Base-by-base conservation (phyloP, 2,329 filamentous ascomycete genomes). In the Celoporthe dispersa region DNA sequence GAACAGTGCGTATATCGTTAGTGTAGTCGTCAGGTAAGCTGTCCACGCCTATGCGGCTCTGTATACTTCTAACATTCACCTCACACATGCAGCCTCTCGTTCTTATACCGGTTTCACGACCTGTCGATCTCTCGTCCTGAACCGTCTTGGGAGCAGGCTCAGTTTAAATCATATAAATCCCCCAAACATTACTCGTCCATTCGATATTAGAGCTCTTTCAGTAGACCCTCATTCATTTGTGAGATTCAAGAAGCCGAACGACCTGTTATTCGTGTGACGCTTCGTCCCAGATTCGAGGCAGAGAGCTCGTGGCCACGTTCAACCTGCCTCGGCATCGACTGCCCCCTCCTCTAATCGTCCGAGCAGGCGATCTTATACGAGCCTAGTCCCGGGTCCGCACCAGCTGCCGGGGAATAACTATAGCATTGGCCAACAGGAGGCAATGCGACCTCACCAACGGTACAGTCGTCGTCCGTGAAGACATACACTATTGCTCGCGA, bases 311-410 rank as follows among this genome's bases (percentile, higher is more conserved):
- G 2, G 0, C 28, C 8, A 22, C 7, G 7, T 31, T 16, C 16
- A 31, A 31, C 12, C 3, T 22, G 2, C n/a, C 37, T 5, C 6
- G 44, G 19, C 9, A 41, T 28, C n/a, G 11, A 51, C 25, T 25
- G 14, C 4, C 6, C 16, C 12, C 39, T 64, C 22, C 12, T 31
- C 41, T 48, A 65, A 16, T 53, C 31, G 22, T 44, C 63, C 8
- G 63, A 51, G 63, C 63, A 65, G 19, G 48, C 63, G 48, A 65
- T 65, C 44, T 65, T 65, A 33, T 65, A 65, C 11, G 63, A 65
- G 22, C 63, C 63, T 31, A 65, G n/a, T 5, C 63, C 63, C 14
- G 63, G 44, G 44, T 65, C 31, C 33, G 63, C 63, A 25, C 22
- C 31, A n/a, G 44, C 16, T 28, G 63, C 31, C 37, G 28, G 28